Conservation (phyloP, 805 yeast genomes). For the Nakazawaea ernobii region DNA sequence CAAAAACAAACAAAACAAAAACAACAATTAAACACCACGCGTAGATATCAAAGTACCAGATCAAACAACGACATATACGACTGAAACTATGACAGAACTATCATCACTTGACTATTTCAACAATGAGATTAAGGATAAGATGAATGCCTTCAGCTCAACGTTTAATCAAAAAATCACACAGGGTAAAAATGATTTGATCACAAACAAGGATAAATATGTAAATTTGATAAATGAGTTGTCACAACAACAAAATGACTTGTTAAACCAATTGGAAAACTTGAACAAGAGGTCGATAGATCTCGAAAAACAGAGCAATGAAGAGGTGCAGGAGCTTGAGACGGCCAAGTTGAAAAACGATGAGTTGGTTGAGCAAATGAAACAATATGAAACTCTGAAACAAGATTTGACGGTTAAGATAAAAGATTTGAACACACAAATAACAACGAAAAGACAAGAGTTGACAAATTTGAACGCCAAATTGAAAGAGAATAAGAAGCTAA, state of each 20-base stretch:
- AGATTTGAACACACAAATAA: neutral
- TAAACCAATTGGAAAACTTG: neutral
- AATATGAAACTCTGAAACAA: neutral
- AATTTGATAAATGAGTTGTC: neutral
- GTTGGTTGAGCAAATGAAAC: neutral
- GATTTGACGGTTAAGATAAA: neutral
- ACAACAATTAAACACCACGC: no score
- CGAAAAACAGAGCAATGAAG: neutral
- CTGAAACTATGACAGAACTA: neutral
- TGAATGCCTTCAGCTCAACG: neutral
- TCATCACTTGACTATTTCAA: slow-evolving; percentile 7
- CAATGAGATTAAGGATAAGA: slow-evolving; percentile 6
- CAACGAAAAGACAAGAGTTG: neutral
- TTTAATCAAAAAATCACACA: slow-evolving; percentile 2
- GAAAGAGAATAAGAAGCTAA: slow-evolving; percentile 16
- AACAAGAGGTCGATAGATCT: neutral
- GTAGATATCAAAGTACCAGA: no score
- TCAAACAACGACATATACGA: no score
- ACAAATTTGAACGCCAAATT: neutral
- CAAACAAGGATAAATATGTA: neutral
- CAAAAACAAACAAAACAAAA: no score
- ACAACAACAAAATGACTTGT: neutral
- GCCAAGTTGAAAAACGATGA: slow-evolving; percentile 4
- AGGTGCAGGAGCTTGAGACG: slow-evolving; percentile 1
- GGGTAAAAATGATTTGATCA: slow-evolving; percentile 1